These are phyloP conservation scores for Hortaea werneckii DNA, from an alignment of 2,329 filamentous ascomycete species.

Conservation along the genomic window DNA sequence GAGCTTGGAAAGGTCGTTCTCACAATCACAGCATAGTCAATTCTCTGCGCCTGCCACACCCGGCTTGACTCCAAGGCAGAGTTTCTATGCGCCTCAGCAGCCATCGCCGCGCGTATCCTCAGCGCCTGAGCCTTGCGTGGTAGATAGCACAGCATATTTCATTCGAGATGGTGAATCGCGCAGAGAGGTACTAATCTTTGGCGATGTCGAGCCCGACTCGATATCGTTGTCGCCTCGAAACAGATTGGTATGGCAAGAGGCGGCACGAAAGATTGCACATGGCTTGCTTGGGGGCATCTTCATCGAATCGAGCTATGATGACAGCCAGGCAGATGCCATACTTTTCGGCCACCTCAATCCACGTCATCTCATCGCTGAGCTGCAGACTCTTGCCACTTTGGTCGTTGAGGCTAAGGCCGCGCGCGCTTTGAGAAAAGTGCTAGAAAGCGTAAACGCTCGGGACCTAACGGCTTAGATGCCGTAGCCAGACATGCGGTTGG, in stretches of 20 bases:
- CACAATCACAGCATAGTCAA: slow-evolving; percentile 18
- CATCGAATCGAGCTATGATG: slow-evolving; percentile 90
- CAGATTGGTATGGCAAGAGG: slow-evolving; percentile 73
- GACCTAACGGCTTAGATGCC: slow-evolving; percentile 27
- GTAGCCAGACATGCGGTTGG: slow-evolving; percentile 7
- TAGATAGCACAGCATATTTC: slow-evolving; percentile 89
- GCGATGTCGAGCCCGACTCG: slow-evolving; percentile 87
- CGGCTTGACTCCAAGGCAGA: slow-evolving; percentile 14
- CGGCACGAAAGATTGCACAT: slow-evolving; percentile 69
- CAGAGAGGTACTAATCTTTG: slow-evolving; percentile 82
- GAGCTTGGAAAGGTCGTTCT: slow-evolving; percentile 13
- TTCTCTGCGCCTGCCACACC: slow-evolving; percentile 22
- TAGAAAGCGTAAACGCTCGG: slow-evolving; percentile 55
- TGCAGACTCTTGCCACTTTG: slow-evolving; percentile 59
- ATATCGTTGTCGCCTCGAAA: slow-evolving; percentile 76
- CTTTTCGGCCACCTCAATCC: slow-evolving; percentile 88
- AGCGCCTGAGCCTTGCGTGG: slow-evolving; percentile 46
- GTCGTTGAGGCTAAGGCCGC: slow-evolving; percentile 44
- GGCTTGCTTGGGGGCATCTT: slow-evolving; percentile 72
- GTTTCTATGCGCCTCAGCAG: slow-evolving; percentile 16
- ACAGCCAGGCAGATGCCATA: slow-evolving; percentile 63
- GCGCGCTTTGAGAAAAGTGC: slow-evolving; percentile 34
- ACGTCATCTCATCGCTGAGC: slow-evolving; percentile 68
- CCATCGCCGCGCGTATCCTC: slow-evolving; percentile 19
- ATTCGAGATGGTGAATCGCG: slow-evolving; percentile 53